A percentile compares a stretch with the other conserved stretches of the same genome.
phyloP scores from a whole-genome alignment of 1,139 yeast genomes.

The Wickerhamiella infanticola region DNA sequence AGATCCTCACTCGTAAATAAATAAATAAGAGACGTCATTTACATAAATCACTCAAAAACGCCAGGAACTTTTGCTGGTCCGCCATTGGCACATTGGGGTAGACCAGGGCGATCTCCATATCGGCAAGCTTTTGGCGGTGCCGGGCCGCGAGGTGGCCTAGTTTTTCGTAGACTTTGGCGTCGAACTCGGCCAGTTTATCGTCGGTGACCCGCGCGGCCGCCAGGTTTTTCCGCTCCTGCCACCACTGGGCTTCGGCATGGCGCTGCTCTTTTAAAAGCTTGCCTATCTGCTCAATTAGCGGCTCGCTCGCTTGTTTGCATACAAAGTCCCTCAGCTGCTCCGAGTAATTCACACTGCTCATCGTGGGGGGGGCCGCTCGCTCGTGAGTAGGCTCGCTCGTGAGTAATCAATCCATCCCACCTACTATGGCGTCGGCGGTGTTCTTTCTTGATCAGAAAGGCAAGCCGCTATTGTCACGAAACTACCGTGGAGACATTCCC shows the following conservation, averaged over 20 bases:
- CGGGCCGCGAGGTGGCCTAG: neutral
- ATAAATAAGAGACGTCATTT: neutral
- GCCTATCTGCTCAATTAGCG: neutral
- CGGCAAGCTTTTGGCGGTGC: neutral
- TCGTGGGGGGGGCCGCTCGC: neutral
- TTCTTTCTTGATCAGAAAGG: slow-evolving; percentile 87
- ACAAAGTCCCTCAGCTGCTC: neutral
- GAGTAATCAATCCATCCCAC: neutral
- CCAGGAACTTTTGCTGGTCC: neutral
- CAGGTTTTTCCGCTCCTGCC: neutral
- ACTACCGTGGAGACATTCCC: slow-evolving; percentile 87
- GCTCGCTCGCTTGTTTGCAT: neutral
- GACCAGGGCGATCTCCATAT: neutral
- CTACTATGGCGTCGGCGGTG: slow-evolving; percentile 71
- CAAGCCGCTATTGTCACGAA: slow-evolving; percentile 71
- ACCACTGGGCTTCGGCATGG: neutral
- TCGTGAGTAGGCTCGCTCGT: neutral
- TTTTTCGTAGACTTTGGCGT: neutral
- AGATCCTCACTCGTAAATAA: slow-evolving; percentile 3
- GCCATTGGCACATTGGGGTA: neutral
- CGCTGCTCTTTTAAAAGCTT: neutral
- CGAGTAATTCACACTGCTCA: neutral
- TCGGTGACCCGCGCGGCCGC: neutral
- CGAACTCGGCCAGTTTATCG: neutral
- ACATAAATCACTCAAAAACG: neutral